Evolutionary conservation across 1,284 basidiomycete genomes (phyloP), one percentile per base, ranked within the genome.

Genomic region (Melampsora larici-populina): DNA sequence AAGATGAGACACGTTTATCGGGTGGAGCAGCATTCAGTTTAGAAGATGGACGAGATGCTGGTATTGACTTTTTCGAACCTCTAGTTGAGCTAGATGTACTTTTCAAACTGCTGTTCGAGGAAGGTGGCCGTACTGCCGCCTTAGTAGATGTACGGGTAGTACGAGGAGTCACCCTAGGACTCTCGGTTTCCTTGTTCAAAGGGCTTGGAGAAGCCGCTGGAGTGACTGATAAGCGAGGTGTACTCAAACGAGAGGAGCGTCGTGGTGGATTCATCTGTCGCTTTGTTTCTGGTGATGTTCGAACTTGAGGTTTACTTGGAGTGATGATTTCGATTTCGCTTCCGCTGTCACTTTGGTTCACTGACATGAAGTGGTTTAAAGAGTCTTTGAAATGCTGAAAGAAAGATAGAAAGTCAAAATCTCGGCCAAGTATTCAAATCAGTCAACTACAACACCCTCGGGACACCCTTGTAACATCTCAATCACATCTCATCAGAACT

Each of bases 151-250:
- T 29, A 24, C 18, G 55, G 13, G 24, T 24, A 24, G 55, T 9
- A 24, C 55, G 55, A 24, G 55, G 55, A 24, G 21, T 60, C 11
- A 46, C 15, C 3, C 11, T 9, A 46, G 11, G 43, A 46, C 1
- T 46, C 15, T 46, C 43, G 15, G 9, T 46, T 21, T 60, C 55
- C n/a, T n/a, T 24, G 3, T 24, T 29, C 11, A 18, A 11, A 60
- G 55, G 9, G 24, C 2, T 29, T n/a, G 21, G 29, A 24, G 55
- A n/a, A 60, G n/a, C 55, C 29, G 55, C n/a, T 24, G 55, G n/a
- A 29, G 55, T 60, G 55, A 60, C 55, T 4, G 55, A n/a, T 60
- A 60, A 60, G n/a, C n/a, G 55, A 24, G 55, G 55, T 29, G 55
- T 60, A 24, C n/a, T 18, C 55, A 60, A 29, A 29, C 55, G 55